Evolutionary conservation across 345 rosid species (phyloP).

Genomic region (Dipteronia dyeriana): DNA sequence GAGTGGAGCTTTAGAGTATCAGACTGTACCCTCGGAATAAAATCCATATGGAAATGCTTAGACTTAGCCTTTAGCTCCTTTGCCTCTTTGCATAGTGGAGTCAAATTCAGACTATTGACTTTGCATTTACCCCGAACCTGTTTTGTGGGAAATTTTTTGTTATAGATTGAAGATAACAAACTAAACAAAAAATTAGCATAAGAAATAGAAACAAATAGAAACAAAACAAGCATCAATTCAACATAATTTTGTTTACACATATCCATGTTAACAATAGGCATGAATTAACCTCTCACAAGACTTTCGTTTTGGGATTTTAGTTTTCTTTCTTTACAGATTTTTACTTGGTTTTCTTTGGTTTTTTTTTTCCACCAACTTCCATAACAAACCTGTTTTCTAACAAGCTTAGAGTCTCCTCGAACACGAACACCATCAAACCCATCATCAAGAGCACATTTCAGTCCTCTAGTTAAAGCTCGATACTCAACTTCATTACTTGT

Average conservation of each 20-base stretch:
- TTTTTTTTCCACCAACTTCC: background rate
- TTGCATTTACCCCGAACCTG: constrained; percentile 79
- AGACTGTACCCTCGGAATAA: constrained; percentile 61
- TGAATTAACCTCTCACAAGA: background rate
- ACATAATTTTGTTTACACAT: background rate
- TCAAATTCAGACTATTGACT: constrained; percentile 57
- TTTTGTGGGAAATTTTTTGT: constrained; percentile 8
- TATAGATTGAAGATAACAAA: background rate
- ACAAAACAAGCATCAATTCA: background rate
- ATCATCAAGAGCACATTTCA: constrained; percentile 60
- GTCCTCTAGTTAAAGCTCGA: constrained; percentile 62
- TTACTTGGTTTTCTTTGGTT: background rate
- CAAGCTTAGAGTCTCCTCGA: constrained; percentile 79
- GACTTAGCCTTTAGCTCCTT: constrained; percentile 60
- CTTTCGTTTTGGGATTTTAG: constrained; percentile 1
- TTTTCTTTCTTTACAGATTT: background rate
- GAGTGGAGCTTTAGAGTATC: background rate
- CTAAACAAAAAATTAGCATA: background rate
- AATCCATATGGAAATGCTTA: constrained; percentile 55
- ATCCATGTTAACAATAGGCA: background rate
- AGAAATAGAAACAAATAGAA: background rate
- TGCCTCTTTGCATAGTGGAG: constrained; percentile 50
- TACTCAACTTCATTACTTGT: constrained; percentile 88
- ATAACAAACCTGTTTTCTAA: constrained; percentile 68
- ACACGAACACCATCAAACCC: constrained; percentile 55